Evolutionary conservation across 2,329 filamentous ascomycete genomes (phyloP).

Genomic region (Mycosphaerella sp.): DNA sequence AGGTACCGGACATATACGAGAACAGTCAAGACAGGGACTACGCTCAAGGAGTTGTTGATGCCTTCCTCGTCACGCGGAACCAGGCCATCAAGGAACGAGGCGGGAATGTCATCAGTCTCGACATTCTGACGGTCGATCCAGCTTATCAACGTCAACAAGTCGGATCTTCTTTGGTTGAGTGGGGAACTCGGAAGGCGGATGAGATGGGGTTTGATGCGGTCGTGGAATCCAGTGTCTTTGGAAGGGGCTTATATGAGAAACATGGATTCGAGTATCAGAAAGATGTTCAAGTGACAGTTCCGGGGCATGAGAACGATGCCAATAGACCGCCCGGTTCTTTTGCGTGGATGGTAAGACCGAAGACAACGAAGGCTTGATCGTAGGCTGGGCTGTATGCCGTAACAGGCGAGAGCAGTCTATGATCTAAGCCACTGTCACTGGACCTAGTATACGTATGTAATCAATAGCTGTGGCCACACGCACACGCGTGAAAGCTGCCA

Average conservation of each 20-base stretch:
- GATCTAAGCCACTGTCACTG: too few relatives aligned
- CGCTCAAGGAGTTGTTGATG: slow-evolving; percentile 17
- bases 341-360: slow-evolving; percentile 29
- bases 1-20: slow-evolving; percentile 20
- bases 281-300: slow-evolving; percentile 18
- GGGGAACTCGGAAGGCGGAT: slow-evolving; percentile 30
- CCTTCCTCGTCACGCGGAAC: slow-evolving; percentile 24
- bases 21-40: slow-evolving; percentile 21
- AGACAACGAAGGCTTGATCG: slow-evolving; percentile 7
- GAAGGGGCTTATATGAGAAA: slow-evolving; percentile 31
- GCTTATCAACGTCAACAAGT: slow-evolving; percentile 27
- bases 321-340: slow-evolving; percentile 18
- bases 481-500: too few relatives aligned
- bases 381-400: background rate
- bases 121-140: slow-evolving; percentile 30
- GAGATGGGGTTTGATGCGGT: slow-evolving; percentile 27
- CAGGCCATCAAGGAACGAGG: slow-evolving; percentile 20
- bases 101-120: slow-evolving; percentile 29
- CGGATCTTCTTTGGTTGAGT: slow-evolving; percentile 27
- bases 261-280: slow-evolving; percentile 30
- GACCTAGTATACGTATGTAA: too few relatives aligned
- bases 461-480: too few relatives aligned
- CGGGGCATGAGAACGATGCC: slow-evolving; percentile 16
- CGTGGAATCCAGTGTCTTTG: slow-evolving; percentile 30
- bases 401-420: too few relatives aligned